Evolutionary conservation across 176 grass and related monocot genomes (phyloP), one percentile per base, ranked within the genome.

Genomic region (Guadua angustifolia): DNA sequence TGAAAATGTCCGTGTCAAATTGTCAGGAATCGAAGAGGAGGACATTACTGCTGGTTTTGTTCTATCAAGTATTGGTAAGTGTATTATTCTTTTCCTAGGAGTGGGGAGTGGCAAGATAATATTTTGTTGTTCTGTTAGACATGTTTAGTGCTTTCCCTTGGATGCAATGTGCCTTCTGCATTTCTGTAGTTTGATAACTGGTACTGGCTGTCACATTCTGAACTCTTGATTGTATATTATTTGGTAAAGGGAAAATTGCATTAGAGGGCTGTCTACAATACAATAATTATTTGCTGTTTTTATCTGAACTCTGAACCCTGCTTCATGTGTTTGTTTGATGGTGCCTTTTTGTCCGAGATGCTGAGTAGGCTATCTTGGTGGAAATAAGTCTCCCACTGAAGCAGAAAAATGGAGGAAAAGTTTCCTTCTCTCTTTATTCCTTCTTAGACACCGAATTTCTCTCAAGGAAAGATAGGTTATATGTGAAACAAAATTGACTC

Each of bases 11-110:
- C 78, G 88, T 53, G 79, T 94, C 43, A 88, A 88, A 61, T 77
- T 94, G 74, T 77, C 85, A 36, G 91, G 92, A 36, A 79, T 94
- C 80, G 92, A 94, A 80, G 91, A 93, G 38, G 92, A 94, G 64
- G 88, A 94, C 79, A 57, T 94, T 35, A 59, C 75, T 6, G 24
- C 79, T 80, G 92, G 92, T 58, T 94, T 90, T 88, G 92, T 94
- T 11, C 86, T 94, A 56, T 88, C 92, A 80, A 90, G 88, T 55
- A 36, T 79, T 64, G 66, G 91, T 93, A 90, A 83, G 82, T 78
- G 11, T 39, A 42, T 42, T 39, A 55, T 53, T 57, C 73, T 57
- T 75, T 43, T 70, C 22, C 8, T 71, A 63, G 69, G 7, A 75
- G 10, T 49, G 60, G 29, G 26, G 53, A 42, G 4, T 59, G 51